phyloP scores from a whole-genome alignment of 176 grass and related monocot species.

The Aegilops tauschii region DNA sequence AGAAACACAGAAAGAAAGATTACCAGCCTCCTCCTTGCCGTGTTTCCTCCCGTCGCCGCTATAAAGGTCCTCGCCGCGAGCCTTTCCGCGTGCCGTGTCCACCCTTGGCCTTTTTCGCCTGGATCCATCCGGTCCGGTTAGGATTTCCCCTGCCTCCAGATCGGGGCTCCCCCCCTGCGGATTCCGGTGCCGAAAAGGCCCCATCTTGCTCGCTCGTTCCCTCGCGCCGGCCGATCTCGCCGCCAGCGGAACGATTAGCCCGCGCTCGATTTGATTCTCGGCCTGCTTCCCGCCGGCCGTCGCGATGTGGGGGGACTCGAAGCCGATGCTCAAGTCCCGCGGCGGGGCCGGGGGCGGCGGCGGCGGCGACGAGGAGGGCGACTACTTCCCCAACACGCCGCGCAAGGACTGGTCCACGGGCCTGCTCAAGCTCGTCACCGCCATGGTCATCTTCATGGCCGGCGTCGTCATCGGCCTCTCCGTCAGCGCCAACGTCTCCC shows the following conservation, averaged over 20 bases:
- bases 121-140: not conserved
- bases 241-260: not conserved
- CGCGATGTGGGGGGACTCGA: conserved; percentile 19
- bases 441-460: conserved; percentile 79
- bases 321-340: conserved; percentile 35
- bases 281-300: not conserved
- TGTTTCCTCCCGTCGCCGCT: not conserved
- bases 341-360: not conserved
- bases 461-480: conserved; percentile 66
- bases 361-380: conserved; percentile 19
- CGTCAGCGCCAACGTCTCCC: conserved; percentile 45
- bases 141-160: not conserved
- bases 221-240: conserved; percentile 2
- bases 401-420: conserved; percentile 52
- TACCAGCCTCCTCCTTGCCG: not conserved
- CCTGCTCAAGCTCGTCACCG: conserved; percentile 33
- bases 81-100: not conserved
- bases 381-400: conserved; percentile 43
- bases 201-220: not conserved
- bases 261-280: not conserved
- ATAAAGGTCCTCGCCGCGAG: not conserved
- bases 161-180: not conserved
- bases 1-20: not conserved
- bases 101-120: too few species aligned
- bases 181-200: not conserved